Percentiles rank a stretch among this genome's conserved stretches.
Evolutionary conservation across 768 basidiomycete species (phyloP).

Genomic region (Suillus brevipes): DNA sequence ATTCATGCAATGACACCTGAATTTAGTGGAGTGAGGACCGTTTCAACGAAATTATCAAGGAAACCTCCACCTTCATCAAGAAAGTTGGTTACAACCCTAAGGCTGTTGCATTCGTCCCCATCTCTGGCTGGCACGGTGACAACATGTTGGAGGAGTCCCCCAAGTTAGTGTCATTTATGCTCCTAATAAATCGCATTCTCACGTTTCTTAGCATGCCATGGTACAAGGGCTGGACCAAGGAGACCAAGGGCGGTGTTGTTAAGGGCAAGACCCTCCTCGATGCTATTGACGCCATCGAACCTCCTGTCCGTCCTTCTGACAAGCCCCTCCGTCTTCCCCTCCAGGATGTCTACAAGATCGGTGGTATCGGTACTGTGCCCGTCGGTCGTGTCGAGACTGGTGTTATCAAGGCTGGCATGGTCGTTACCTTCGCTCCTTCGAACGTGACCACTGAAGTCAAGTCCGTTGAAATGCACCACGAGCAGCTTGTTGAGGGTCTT

Average conservation of each 20-base stretch:
- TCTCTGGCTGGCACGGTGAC: constrained; percentile 99
- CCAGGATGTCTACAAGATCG: constrained; percentile 99
- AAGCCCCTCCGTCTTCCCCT: constrained; percentile 99
- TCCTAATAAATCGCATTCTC: constrained; percentile 13
- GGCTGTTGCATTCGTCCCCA: constrained; percentile 96
- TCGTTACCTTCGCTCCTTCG: constrained; percentile 94
- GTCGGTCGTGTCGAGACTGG: constrained; percentile 99
- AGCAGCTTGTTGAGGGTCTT: constrained; percentile 89
- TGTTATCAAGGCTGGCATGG: constrained; percentile 99
- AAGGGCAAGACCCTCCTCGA: constrained; percentile 99
- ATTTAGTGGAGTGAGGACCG: constrained; percentile 96
- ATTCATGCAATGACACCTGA: constrained; percentile 7
- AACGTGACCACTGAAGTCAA: constrained; percentile 99
- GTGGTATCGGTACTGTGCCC: constrained; percentile 99
- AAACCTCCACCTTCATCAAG: constrained; percentile 97
- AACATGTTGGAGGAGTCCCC: constrained; percentile 99
- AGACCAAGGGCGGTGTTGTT: constrained; percentile 86
- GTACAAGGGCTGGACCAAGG: constrained; percentile 99
- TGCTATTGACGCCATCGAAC: constrained; percentile 99
- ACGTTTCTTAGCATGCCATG: constrained; percentile 79
- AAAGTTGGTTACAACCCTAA: constrained; percentile 99
- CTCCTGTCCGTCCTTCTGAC: constrained; percentile 94
- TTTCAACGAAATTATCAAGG: constrained; percentile 99
- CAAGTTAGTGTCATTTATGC: constrained; percentile 59
- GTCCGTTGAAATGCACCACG: constrained; percentile 99